These are phyloP conservation scores for Solanum lycopersicoides DNA, from an alignment of 257 asterid genomes.

Conservation along the genomic window DNA sequence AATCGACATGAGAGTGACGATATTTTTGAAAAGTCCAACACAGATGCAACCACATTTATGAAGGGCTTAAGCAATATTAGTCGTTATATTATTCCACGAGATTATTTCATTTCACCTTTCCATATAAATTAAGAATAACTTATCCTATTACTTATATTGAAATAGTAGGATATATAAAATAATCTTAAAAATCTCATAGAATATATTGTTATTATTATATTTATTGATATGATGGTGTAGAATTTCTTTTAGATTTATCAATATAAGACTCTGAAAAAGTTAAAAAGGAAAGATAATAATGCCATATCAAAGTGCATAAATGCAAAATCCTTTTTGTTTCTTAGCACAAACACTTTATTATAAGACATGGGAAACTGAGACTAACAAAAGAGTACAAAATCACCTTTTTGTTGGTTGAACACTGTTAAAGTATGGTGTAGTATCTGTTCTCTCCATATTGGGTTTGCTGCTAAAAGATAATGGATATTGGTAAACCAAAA, in stretches of 20 bases:
- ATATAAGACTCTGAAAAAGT: background rate
- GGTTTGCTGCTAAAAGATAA: background rate
- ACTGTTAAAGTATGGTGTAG: slow-evolving; percentile 1
- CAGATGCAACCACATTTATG: no score
- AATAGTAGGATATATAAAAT: no score
- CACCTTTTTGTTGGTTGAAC: slow-evolving; percentile 49
- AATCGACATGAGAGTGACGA: no score
- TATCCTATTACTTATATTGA: no score
- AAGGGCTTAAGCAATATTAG: no score
- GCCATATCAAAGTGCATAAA: background rate
- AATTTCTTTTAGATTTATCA: background rate
- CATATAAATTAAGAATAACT: no score
- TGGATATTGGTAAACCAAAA: background rate
- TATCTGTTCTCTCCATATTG: background rate
- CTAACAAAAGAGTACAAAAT: background rate
- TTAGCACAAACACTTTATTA: slow-evolving; percentile 5
- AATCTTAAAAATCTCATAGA: no score
- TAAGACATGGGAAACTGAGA: slow-evolving; percentile 16
- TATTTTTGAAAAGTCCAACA: no score
- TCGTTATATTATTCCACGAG: no score
- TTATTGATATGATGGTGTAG: background rate
- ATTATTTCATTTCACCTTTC: no score
- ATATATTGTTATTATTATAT: no score
- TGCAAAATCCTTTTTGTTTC: slow-evolving; percentile 11
- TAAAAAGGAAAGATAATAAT: background rate